Percentiles rank a stretch among this genome's conserved stretches.
Evolutionary conservation across 192 early-diverging fungal genomes (phyloP).

Genomic region (Coemansia sp.): DNA sequence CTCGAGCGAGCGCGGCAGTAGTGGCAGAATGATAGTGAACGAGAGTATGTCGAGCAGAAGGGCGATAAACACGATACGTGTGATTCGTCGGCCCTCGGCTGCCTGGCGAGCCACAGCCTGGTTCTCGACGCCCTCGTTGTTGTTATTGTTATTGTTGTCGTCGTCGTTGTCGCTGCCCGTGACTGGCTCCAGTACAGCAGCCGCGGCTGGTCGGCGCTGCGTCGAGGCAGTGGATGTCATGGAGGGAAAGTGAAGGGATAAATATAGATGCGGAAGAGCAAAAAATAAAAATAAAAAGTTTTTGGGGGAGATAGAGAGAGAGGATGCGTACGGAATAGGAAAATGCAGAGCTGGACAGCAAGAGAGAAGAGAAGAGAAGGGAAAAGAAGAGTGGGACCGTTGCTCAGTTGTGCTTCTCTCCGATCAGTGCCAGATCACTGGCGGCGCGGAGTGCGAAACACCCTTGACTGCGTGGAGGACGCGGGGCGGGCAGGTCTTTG

Average conservation of each 20-base stretch:
- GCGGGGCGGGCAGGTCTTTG: not conserved
- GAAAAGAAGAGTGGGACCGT: too few relatives aligned
- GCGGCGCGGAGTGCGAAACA: not conserved
- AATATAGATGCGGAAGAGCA: not conserved
- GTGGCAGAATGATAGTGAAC: constrained; percentile 96
- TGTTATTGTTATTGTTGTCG: not conserved
- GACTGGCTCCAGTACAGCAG: not conserved
- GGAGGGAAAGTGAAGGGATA: not conserved
- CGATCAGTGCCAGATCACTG: not conserved
- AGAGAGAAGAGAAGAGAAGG: not conserved
- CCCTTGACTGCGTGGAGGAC: not conserved
- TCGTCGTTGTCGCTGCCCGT: not conserved
- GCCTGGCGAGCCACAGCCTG: constrained; percentile 2
- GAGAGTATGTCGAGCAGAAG: constrained; percentile 95
- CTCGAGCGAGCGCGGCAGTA: constrained; percentile 88
- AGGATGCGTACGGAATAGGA: not conserved
- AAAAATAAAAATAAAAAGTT: not conserved
- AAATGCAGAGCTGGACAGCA: too few relatives aligned
- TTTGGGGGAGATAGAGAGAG: too few relatives aligned
- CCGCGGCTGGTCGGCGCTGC: not conserved
- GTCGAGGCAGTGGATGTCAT: constrained; percentile 4
- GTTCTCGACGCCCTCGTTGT: not conserved
- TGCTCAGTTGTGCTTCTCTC: not conserved
- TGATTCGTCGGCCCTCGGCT: constrained; percentile 33
- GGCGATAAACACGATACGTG: constrained; percentile 72